Base-by-base conservation (phyloP, 257 asterid genomes). In the Ilex aquifolium region DNA sequence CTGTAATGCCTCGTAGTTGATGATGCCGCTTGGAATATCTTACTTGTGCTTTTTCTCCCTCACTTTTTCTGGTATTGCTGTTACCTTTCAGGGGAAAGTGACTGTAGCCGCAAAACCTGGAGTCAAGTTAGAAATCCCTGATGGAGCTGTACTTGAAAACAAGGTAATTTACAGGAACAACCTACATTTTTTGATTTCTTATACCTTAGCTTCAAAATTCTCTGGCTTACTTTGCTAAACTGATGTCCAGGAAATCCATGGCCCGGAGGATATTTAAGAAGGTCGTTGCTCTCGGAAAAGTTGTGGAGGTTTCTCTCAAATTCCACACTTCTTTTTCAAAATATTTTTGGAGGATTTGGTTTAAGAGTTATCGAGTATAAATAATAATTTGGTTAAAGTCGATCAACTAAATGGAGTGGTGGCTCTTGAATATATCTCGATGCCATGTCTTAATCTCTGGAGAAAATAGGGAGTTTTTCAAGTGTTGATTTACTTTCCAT, bases 41-140 rank as follows among this genome's bases (percentile, higher is more conserved):
- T n/a, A n/a, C n/a, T n/a, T 21, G 27, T 56, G 31, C 10, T 6
- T 10, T 54, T 44, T 7, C 12, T 66, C 10, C 16, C 21, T 59
- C 57, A 55, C 42, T 11, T 29, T 13, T 56, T 15, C 48, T 69
- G 40, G 12, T 30, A 16, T n/a, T 49, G 21, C 36, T 40, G 57
- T 70, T 57, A 13, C 21, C 31, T 27, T 65, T 46, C 68, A 90
- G 99, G 99, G 99, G 31, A 88, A 87, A 44, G 97, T 93, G 71
- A 79, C 77, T 13, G 65, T 93, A 62, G 46, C 88, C 58, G 97
- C 97, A 0, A 87, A 82, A 71, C 40, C 95, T 7, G 97, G 95
- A n/a, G 73, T 32, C 59, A 88, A 90, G 82, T 72, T 93, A 39
- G 93, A 84, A 84, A 90, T 93, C 65, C 95, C 95, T 6, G 96